Conservation (phyloP, 2,329 filamentous ascomycete genomes). For the Fusarium sp. region DNA sequence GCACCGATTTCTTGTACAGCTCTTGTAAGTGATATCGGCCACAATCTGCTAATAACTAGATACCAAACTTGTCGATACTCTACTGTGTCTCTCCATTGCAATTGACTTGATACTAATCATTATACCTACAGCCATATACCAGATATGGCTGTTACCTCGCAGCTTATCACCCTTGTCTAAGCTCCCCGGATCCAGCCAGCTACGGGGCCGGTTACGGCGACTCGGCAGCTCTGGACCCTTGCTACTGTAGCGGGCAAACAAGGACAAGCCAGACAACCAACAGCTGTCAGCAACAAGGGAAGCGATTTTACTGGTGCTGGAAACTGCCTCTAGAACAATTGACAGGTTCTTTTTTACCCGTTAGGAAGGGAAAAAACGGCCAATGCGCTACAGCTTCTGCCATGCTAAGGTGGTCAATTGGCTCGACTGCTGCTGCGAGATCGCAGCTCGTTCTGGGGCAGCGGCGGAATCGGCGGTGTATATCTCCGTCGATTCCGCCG, state of each 20-base stretch:
- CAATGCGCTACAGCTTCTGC: conserved; percentile 12
- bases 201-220: conserved; percentile 33
- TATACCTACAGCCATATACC: conserved; percentile 23
- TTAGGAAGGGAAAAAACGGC: conserved; percentile 15
- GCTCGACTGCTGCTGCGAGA: conserved; percentile 8
- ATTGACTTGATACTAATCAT: neutral
- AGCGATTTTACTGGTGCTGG: conserved; percentile 27
- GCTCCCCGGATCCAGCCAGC: conserved; percentile 36
- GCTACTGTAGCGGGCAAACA: neutral
- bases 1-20: too few relatives aligned
- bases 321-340: conserved; percentile 20
- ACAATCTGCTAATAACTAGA: too few relatives aligned
- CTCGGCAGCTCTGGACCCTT: conserved; percentile 8
- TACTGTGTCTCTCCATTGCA: neutral
- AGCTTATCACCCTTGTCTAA: conserved; percentile 22
- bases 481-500: neutral
- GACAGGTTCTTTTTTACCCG: conserved; percentile 18
- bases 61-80: too few relatives aligned
- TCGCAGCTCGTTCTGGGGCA: conserved; percentile 3
- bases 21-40: too few relatives aligned
- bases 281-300: conserved; percentile 27
- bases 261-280: conserved; percentile 8
- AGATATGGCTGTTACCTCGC: conserved; percentile 16
- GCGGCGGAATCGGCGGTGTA: conserved; percentile 10
- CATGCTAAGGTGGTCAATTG: conserved; percentile 17